These are phyloP conservation scores for Exophiala sp. DNA, from an alignment of 2,329 filamentous ascomycete species.

Conservation along the genomic window DNA sequence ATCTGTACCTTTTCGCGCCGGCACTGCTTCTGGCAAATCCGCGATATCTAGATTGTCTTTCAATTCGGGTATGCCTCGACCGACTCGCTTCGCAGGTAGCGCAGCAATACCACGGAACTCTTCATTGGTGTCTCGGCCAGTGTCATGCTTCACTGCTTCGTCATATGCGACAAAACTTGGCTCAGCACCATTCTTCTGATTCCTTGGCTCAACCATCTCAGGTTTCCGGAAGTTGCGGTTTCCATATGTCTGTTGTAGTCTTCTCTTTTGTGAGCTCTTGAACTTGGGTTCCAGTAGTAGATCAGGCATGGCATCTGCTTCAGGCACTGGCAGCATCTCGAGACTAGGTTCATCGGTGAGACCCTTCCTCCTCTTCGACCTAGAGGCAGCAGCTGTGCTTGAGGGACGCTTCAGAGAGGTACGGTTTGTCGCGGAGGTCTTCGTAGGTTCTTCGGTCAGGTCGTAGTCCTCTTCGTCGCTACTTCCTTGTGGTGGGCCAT, in stretches of 20 bases:
- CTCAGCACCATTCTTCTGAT: neutral
- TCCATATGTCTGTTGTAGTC: conserved; percentile 12
- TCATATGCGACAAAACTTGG: conserved; percentile 9
- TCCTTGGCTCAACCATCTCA: conserved; percentile 5
- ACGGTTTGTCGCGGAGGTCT: neutral
- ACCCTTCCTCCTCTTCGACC: conserved; percentile 17
- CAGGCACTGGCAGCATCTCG: neutral
- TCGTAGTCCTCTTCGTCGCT: conserved; percentile 28
- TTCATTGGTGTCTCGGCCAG: neutral
- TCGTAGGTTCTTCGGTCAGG: conserved; percentile 36
- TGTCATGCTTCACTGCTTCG: conserved; percentile 1
- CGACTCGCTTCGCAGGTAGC: neutral
- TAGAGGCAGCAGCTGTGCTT: conserved; percentile 9
- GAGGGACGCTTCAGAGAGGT: conserved; percentile 12
- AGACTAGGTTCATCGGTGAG: conserved; percentile 5
- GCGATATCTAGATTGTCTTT: conserved; percentile 5
- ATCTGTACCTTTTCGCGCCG: neutral
- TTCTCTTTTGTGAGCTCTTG: conserved; percentile 18
- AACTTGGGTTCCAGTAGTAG: conserved; percentile 6
- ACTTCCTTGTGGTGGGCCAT: conserved; percentile 16
- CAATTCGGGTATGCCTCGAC: neutral
- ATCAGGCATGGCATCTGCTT: neutral
- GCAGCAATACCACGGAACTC: conserved; percentile 6
- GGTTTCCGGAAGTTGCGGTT: conserved; percentile 13
- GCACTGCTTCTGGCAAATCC: neutral